A percentile compares a stretch with the other conserved stretches of the same genome.
Conservation (phyloP, 108 stramenopile species). For the Epipyxis sp. region DNA sequence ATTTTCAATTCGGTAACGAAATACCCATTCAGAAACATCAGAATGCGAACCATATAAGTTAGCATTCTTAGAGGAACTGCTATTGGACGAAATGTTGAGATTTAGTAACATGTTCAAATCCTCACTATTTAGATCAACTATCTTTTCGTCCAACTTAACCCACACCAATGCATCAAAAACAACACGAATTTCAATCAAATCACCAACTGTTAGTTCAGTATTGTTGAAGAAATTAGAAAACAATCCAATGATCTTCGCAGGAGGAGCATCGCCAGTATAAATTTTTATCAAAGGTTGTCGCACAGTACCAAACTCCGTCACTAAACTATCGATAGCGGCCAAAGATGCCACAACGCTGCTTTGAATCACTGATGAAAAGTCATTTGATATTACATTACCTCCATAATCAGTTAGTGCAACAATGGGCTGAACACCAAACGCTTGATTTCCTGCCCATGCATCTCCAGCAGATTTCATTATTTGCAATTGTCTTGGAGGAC, state of each 20-base stretch:
- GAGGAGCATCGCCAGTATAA: slow-evolving; percentile 14
- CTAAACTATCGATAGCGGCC: neutral
- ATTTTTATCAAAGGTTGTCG: no score
- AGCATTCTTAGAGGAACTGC: neutral
- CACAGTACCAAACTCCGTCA: no score
- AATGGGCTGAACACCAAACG: neutral
- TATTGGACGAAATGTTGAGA: neutral
- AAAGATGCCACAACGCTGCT: neutral
- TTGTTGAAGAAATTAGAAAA: neutral
- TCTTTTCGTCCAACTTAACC: no score
- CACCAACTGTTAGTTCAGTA: neutral
- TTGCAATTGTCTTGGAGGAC: slow-evolving; percentile 1
- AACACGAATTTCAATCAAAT: neutral
- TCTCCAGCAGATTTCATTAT: neutral
- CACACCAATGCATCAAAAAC: no score
- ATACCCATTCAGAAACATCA: neutral
- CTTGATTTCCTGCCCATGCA: slow-evolving; percentile 24
- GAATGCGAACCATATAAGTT: no score
- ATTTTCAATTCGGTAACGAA: neutral
- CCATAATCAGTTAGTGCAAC: slow-evolving; percentile 7
- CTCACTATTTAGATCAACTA: no score
- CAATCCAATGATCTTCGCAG: neutral
- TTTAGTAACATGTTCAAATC: neutral
- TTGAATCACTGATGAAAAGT: neutral
- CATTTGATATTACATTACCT: neutral